phyloP scores from a whole-genome alignment of 2,329 filamentous ascomycete species.

The Aspergillus sp. region DNA sequence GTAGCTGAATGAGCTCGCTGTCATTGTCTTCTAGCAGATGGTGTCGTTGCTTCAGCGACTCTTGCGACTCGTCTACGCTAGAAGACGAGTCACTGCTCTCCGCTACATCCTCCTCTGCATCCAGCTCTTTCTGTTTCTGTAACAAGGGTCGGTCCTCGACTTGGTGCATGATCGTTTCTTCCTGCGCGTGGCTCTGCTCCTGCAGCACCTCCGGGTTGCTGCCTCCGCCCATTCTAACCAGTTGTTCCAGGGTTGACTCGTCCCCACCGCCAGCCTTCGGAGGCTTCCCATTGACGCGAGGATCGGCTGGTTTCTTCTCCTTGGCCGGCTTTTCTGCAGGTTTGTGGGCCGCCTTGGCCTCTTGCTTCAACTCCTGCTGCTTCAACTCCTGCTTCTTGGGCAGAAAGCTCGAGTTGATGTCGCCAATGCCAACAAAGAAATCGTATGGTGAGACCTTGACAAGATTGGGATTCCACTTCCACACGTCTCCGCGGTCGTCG shows the following conservation, averaged over 20 bases:
- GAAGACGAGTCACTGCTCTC: slow-evolving; percentile 41
- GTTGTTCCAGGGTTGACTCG: slow-evolving; percentile 57
- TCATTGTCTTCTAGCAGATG: slow-evolving; percentile 83
- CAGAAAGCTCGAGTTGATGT: slow-evolving; percentile 96
- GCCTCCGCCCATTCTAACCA: slow-evolving; percentile 65
- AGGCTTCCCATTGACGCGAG: slow-evolving; percentile 25
- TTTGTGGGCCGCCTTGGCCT: slow-evolving; percentile 17
- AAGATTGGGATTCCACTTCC: slow-evolving; percentile 85
- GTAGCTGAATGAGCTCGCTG: slow-evolving; percentile 65
- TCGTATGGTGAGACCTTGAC: slow-evolving; percentile 94
- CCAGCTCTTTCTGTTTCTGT: slow-evolving; percentile 85
- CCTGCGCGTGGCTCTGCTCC: slow-evolving; percentile 73
- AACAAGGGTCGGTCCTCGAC: slow-evolving; percentile 77
- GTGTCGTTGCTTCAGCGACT: slow-evolving; percentile 46
- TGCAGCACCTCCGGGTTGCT: slow-evolving; percentile 60
- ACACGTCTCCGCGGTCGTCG: slow-evolving; percentile 92
- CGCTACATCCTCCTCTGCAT: slow-evolving; percentile 66
- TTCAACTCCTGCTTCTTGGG: slow-evolving; percentile 58
- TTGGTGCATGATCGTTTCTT: slow-evolving; percentile 78
- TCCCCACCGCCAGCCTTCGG: slow-evolving; percentile 23
- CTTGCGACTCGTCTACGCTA: slow-evolving; percentile 33
- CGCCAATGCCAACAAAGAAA: slow-evolving; percentile 95
- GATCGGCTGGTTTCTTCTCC: slow-evolving; percentile 8
- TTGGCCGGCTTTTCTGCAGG: slow-evolving; percentile 11
- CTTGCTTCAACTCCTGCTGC: slow-evolving; percentile 36